These are phyloP conservation scores for Dissoconium aciculare DNA, from an alignment of 2,329 filamentous ascomycete species.

Conservation along the genomic window DNA sequence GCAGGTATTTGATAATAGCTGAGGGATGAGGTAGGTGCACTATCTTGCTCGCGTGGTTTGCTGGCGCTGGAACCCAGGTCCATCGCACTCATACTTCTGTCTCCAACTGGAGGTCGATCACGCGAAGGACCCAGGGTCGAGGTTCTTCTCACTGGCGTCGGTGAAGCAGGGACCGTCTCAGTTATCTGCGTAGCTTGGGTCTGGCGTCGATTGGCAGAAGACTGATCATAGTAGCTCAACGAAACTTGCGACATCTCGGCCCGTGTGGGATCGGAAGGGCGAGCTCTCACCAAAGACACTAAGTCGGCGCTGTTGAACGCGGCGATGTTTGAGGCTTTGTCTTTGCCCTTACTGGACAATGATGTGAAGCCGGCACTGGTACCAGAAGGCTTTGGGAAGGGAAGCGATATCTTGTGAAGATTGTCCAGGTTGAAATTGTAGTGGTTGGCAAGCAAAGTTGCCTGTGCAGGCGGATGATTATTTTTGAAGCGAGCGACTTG, in stretches of 20 bases:
- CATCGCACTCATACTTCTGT: constrained; percentile 13
- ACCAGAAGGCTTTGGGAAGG: constrained; percentile 55
- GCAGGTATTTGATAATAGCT: constrained; percentile 50
- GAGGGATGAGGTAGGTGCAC: constrained; percentile 26
- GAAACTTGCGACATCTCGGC: constrained; percentile 65
- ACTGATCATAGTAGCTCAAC: constrained; percentile 56
- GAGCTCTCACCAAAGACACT: constrained; percentile 51
- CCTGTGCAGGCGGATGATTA: constrained; percentile 45
- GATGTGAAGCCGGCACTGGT: constrained; percentile 37
- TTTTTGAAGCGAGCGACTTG: constrained; percentile 63
- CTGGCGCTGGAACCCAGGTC: constrained; percentile 16
- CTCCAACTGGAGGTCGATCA: constrained; percentile 17
- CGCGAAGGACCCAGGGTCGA: constrained; percentile 31
- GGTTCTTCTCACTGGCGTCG: constrained; percentile 61
- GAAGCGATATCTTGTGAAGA: constrained; percentile 66
- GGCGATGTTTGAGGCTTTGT: constrained; percentile 43
- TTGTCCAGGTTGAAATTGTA: constrained; percentile 61
- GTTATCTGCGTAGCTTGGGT: constrained; percentile 36
- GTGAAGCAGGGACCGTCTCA: constrained; percentile 33
- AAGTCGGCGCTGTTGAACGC: constrained; percentile 72
- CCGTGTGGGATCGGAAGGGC: constrained; percentile 38
- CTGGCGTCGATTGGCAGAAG: constrained; percentile 23
- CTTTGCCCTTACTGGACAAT: constrained; percentile 58
- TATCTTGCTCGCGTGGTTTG: constrained; percentile 22
- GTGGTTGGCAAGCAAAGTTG: constrained; percentile 65